A percentile compares a stretch with the other conserved stretches of the same genome.
These are phyloP conservation scores for Colletotrichum chlorophyti DNA, from an alignment of 2,329 filamentous ascomycete genomes.

Conservation along the genomic window DNA sequence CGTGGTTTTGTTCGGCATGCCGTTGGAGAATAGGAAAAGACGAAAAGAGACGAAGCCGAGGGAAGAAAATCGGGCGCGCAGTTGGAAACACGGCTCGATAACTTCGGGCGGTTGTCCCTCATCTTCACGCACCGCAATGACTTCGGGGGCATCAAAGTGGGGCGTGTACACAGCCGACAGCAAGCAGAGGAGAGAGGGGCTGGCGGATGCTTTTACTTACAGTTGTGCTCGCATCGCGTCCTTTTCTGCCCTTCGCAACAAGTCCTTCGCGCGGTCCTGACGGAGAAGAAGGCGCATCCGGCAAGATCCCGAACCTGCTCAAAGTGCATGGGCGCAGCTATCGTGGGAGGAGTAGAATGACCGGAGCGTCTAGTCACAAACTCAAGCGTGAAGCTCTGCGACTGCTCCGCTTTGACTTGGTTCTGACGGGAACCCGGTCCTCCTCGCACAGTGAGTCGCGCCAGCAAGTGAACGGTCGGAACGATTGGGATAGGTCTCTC, in stretches of 20 bases:
- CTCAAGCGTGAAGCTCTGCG: background rate
- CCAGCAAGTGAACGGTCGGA: constrained; percentile 1
- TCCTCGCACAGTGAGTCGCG: constrained; percentile 5
- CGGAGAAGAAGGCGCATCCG: background rate
- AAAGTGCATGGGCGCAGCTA: constrained; percentile 1
- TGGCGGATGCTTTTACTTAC: no score
- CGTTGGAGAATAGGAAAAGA: background rate
- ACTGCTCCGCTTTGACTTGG: background rate
- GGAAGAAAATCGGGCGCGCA: background rate
- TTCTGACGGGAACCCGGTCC: background rate
- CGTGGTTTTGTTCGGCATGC: background rate
- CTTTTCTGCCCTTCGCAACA: background rate
- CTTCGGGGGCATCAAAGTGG: background rate
- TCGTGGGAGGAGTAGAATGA: constrained; percentile 15
- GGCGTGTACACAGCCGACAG: background rate
- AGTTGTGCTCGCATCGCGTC: background rate
- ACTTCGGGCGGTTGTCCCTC: background rate
- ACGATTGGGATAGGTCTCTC: no score
- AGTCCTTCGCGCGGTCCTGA: background rate
- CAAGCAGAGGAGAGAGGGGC: background rate
- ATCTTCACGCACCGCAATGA: constrained; percentile 11
- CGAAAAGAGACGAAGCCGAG: background rate
- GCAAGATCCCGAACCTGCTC: background rate
- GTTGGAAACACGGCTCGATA: background rate
- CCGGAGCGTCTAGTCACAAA: constrained; percentile 4